A percentile compares a stretch with the other conserved stretches of the same genome.
Conservation (phyloP, 2,329 filamentous ascomycete species). For the Fusarium chlamydosporum region DNA sequence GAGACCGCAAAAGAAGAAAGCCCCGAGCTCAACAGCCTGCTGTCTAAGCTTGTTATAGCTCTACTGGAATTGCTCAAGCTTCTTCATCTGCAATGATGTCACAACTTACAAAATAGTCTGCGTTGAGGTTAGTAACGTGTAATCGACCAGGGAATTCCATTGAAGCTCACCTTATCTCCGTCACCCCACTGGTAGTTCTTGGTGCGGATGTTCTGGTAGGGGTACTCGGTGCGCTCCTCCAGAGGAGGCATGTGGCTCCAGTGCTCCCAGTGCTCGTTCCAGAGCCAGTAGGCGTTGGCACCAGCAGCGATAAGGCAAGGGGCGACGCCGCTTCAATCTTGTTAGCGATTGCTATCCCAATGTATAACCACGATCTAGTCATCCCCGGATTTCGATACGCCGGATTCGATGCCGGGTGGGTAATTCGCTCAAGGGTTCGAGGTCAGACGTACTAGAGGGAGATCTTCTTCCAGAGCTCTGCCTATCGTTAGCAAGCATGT, state of each 20-base stretch:
- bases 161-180: constrained; percentile 84
- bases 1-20: not conserved
- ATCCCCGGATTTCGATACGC: constrained; percentile 34
- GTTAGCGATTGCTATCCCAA: constrained; percentile 42
- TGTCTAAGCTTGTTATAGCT: constrained; percentile 29
- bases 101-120: constrained; percentile 68
- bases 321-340: constrained; percentile 74
- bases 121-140: constrained; percentile 47
- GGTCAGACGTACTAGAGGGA: constrained; percentile 85
- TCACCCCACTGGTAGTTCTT: constrained; percentile 97
- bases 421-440: constrained; percentile 49
- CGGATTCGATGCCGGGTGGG: constrained; percentile 33
- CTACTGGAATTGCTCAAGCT: constrained; percentile 5
- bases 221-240: constrained; percentile 92
- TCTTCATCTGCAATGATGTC: constrained; percentile 8
- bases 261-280: constrained; percentile 98
- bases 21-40: not conserved
- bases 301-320: constrained; percentile 79
- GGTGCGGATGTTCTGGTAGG: constrained; percentile 96
- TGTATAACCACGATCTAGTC: constrained; percentile 22
- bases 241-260: constrained; percentile 86
- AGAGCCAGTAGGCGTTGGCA: constrained; percentile 90
- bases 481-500: constrained; percentile 53
- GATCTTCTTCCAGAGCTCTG: constrained; percentile 96
- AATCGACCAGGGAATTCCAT: not conserved